phyloP scores from a whole-genome alignment of 805 yeast genomes.

The Lipomyces starkeyi region DNA sequence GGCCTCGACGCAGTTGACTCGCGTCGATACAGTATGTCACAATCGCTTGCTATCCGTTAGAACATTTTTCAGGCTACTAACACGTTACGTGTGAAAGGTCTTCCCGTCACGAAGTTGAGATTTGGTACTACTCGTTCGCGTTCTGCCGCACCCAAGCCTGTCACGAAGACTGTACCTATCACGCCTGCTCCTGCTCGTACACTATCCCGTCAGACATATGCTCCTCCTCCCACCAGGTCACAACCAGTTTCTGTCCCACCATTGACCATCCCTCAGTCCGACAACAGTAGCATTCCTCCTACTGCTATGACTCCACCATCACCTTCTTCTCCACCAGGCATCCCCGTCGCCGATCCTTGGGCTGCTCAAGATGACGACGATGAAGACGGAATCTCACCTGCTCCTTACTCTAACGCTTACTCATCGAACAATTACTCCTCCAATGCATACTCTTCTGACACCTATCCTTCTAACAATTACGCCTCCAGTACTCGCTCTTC shows the following conservation, averaged over 20 bases:
- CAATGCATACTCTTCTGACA: constrained; percentile 7
- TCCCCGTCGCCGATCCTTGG: constrained; percentile 34
- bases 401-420: constrained; percentile 13
- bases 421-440: constrained; percentile 13
- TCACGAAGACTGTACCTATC: neutral
- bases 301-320: constrained; percentile 36
- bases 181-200: constrained; percentile 4
- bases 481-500: constrained; percentile 6
- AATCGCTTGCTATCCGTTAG: neutral
- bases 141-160: constrained; percentile 1
- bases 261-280: constrained; percentile 5
- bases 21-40: constrained; percentile 30
- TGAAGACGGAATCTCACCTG: constrained; percentile 11
- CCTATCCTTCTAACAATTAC: constrained; percentile 2
- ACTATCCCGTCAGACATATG: constrained; percentile 14
- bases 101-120: constrained; percentile 24
- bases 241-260: constrained; percentile 19
- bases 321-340: constrained; percentile 34
- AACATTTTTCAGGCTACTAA: neutral
- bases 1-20: constrained; percentile 43
- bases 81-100: constrained; percentile 10
- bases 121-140: constrained; percentile 6
- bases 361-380: constrained; percentile 23
- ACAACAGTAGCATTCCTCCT: constrained; percentile 19
- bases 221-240: constrained; percentile 10